Conservation (phyloP, 257 asterid genomes). For the Solanum corneliomulleri region DNA sequence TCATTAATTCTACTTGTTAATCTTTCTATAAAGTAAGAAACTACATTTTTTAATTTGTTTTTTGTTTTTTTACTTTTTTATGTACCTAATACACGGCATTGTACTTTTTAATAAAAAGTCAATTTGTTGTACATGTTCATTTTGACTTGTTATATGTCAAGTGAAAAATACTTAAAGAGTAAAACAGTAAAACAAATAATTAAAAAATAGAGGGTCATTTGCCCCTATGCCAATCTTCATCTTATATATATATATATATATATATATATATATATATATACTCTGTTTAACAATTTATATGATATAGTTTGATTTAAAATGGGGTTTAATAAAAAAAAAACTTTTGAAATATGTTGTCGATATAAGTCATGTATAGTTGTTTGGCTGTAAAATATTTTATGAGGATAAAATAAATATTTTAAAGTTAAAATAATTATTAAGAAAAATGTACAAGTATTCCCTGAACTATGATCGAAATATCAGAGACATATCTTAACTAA, state of each 20-base stretch:
- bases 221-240: neutral
- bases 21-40: neutral
- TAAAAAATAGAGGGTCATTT: neutral
- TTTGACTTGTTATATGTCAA: neutral
- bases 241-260: neutral
- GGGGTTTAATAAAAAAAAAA: too few species aligned
- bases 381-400: too few species aligned
- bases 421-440: too few species aligned
- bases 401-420: too few species aligned
- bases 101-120: slow-evolving; percentile 16
- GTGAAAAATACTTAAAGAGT: neutral
- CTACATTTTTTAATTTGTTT: neutral
- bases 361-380: too few species aligned
- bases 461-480: too few species aligned
- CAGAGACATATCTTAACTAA: too few species aligned
- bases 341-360: too few species aligned
- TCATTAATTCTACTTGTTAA: neutral
- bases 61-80: too few species aligned
- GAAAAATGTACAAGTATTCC: accelerated
- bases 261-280: too few species aligned
- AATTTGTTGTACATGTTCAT: slow-evolving; percentile 2
- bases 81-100: slow-evolving; percentile 38
- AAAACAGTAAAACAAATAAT: neutral
- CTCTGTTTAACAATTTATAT: too few species aligned
- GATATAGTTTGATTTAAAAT: too few species aligned